Conservation (phyloP, 495 filamentous ascomycete genomes). For the Pyrenula aspistea region DNA sequence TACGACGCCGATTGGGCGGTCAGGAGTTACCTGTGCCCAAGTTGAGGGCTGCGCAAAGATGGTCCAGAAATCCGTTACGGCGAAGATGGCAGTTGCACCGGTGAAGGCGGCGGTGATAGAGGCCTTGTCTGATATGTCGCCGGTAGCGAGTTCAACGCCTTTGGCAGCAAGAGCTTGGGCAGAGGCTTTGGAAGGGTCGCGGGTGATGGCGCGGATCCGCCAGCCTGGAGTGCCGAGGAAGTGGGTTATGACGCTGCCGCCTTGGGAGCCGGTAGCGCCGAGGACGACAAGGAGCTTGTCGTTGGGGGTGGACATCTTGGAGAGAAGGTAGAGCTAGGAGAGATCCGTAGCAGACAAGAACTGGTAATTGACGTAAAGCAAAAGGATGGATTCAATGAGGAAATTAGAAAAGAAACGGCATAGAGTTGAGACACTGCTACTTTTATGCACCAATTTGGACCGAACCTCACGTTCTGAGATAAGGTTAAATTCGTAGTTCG, state of each 20-base stretch:
- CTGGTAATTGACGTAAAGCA: too few relatives aligned
- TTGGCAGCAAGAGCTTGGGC: conserved; percentile 17
- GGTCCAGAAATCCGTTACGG: conserved; percentile 35
- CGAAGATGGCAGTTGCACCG: conserved; percentile 35
- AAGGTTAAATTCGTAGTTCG: too few relatives aligned
- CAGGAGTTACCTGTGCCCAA: conserved; percentile 9
- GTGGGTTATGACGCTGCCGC: conserved; percentile 22
- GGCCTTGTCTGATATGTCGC: conserved; percentile 25
- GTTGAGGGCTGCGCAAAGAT: conserved; percentile 9
- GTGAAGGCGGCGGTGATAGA: conserved; percentile 29
- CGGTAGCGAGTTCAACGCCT: conserved; percentile 37
- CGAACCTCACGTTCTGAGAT: too few relatives aligned
- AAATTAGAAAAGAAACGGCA: too few relatives aligned
- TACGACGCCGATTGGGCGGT: conserved; percentile 24
- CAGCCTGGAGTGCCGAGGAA: conserved; percentile 21
- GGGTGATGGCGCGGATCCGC: conserved; percentile 24
- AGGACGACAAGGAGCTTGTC: conserved; percentile 19
- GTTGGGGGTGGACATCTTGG: conserved; percentile 1
- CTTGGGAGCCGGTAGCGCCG: conserved; percentile 28
- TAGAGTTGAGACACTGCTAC: too few relatives aligned
- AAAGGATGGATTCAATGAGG: too few relatives aligned
- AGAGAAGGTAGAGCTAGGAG: too few relatives aligned
- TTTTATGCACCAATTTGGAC: too few relatives aligned
- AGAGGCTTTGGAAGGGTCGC: conserved; percentile 20
- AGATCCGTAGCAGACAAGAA: too few relatives aligned